Conservation (phyloP, 345 rosid species). For the Clausena lansium region DNA sequence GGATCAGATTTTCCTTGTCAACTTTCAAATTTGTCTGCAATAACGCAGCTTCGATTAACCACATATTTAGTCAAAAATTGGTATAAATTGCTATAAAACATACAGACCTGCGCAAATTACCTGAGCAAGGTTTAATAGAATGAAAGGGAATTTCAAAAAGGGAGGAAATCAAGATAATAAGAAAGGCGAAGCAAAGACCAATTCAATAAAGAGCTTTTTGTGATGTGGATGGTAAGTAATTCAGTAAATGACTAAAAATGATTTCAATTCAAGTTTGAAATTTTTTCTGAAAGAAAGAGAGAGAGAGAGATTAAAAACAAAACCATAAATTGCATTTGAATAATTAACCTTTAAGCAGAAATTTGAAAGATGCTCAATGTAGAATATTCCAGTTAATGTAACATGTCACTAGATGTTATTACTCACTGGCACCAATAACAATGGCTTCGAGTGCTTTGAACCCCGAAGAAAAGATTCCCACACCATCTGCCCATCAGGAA, state of each 20-base stretch:
- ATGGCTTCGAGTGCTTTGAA: slow-evolving; percentile 55
- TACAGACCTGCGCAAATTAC: neutral
- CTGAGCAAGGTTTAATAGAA: neutral
- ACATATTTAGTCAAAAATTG: neutral
- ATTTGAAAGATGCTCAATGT: neutral
- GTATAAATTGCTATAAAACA: slow-evolving; percentile 1
- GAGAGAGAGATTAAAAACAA: neutral
- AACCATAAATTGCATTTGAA: neutral
- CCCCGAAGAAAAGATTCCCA: slow-evolving; percentile 81
- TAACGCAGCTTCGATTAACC: slow-evolving; percentile 14
- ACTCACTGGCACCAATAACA: slow-evolving; percentile 66
- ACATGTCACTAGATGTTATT: neutral
- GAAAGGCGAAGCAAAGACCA: neutral
- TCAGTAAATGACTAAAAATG: neutral
- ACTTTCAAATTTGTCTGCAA: slow-evolving; percentile 64
- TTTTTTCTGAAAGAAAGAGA: neutral
- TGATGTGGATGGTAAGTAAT: neutral
- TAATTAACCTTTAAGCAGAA: neutral
- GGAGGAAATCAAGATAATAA: neutral
- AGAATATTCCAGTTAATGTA: neutral
- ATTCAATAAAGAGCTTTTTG: neutral
- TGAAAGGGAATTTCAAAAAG: neutral
- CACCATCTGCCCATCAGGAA: slow-evolving; percentile 98
- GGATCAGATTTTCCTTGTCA: slow-evolving; percentile 62
- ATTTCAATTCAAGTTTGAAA: neutral